Conservation (phyloP, 2,329 filamentous ascomycete genomes). For the Penicillium freii region DNA sequence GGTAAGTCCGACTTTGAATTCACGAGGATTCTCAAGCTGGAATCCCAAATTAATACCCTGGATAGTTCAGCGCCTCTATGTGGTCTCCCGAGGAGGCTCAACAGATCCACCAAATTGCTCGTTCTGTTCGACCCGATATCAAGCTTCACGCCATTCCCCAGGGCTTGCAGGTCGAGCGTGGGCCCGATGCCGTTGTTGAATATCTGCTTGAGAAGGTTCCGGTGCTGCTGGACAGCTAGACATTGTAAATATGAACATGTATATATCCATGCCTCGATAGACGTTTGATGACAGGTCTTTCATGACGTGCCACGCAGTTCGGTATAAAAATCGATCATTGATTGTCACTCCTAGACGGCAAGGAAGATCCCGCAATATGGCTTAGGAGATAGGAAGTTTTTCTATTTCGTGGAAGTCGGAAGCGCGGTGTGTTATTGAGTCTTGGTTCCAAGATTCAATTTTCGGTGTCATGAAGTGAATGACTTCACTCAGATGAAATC, state of each 20-base stretch:
- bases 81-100: conserved; percentile 48
- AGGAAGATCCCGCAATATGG: too few species aligned
- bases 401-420: too few species aligned
- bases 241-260: background rate
- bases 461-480: too few species aligned
- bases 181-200: conserved; percentile 45
- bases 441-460: too few species aligned
- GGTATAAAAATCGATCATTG: background rate
- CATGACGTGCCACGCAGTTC: background rate
- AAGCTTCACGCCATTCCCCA: conserved; percentile 45
- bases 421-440: too few species aligned
- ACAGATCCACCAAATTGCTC: conserved; percentile 40
- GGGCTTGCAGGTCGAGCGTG: conserved; percentile 44
- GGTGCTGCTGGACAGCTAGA: conserved; percentile 34
- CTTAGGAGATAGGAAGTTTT: too few species aligned
- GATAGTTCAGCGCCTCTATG: conserved; percentile 62
- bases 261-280: background rate
- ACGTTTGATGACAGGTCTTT: background rate
- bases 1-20: conserved; percentile 39
- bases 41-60: conserved; percentile 5
- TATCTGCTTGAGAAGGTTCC: conserved; percentile 44
- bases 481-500: too few species aligned
- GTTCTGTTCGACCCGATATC: conserved; percentile 39
- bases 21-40: conserved; percentile 3
- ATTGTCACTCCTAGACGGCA: background rate